Conservation (phyloP, 495 filamentous ascomycete species). For the Talaromyces liani region DNA sequence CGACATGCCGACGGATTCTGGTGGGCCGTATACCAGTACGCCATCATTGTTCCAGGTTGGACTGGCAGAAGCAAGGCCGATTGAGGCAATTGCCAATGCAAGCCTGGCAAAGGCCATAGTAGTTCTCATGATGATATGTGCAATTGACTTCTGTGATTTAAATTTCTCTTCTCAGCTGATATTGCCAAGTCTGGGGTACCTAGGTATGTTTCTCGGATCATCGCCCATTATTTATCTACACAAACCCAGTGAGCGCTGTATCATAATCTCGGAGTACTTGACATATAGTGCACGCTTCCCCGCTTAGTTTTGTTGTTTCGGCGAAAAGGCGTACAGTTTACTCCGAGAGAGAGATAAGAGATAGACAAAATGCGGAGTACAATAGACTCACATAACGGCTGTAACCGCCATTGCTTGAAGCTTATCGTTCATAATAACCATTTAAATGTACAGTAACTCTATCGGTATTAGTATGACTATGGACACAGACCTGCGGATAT, state of each 20-base stretch:
- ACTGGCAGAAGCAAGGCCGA: conserved; percentile 1
- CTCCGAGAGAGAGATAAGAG: not conserved
- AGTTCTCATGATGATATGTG: not conserved
- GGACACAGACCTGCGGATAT: not conserved
- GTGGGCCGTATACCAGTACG: conserved; percentile 14
- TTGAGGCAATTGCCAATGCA: not conserved
- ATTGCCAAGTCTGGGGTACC: not conserved
- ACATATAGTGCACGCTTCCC: not conserved
- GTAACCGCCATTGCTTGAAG: not conserved
- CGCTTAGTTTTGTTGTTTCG: not conserved
- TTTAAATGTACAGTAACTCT: not conserved
- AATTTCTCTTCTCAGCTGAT: not conserved
- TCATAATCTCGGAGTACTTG: not conserved
- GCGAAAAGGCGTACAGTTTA: not conserved
- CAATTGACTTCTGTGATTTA: no score
- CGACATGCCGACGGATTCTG: conserved; percentile 19
- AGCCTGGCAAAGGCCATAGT: not conserved
- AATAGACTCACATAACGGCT: not conserved
- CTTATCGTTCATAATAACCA: not conserved
- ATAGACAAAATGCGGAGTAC: not conserved
- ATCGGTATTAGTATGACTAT: not conserved
- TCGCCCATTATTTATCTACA: not conserved
- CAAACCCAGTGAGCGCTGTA: not conserved
- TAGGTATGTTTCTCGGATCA: not conserved
- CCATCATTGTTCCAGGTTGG: conserved; percentile 4